A percentile compares a stretch with the other conserved stretches of the same genome.
Conservation (phyloP, 305 asterid genomes). For the Ajuga reptans region DNA sequence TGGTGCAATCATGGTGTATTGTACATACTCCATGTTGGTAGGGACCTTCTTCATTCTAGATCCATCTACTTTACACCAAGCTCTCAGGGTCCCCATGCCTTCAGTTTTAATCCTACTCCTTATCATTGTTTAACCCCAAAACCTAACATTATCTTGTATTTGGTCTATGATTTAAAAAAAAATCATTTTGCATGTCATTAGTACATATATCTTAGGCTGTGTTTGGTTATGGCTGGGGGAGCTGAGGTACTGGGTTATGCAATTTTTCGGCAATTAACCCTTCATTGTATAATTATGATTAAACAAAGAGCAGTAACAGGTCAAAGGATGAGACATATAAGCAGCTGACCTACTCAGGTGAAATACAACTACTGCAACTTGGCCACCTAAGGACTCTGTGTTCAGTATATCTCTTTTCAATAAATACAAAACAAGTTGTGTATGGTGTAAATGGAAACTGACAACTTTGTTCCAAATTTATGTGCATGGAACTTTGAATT, state of each 20-base stretch:
- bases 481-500: too few species aligned
- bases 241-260: too few species aligned
- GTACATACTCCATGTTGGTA: conserved; percentile 26
- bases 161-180: too few species aligned
- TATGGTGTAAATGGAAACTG: conserved; percentile 4
- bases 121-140: too few species aligned
- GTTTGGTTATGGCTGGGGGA: too few species aligned
- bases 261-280: too few species aligned
- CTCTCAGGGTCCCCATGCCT: conserved; percentile 26
- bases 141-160: background rate
- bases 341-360: too few species aligned
- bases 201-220: too few species aligned
- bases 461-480: background rate
- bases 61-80: conserved; percentile 34
- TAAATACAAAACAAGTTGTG: conserved; percentile 7
- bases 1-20: conserved; percentile 19
- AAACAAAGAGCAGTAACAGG: too few species aligned
- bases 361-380: conserved; percentile 27
- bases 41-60: conserved; percentile 26
- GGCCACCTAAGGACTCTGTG: conserved; percentile 28
- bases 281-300: too few species aligned
- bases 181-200: background rate
- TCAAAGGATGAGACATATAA: too few species aligned
- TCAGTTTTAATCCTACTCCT: conserved; percentile 27
- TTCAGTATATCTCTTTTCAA: background rate